phyloP scores from a whole-genome alignment of 2,329 filamentous ascomycete species.

The Curvularia lunata region DNA sequence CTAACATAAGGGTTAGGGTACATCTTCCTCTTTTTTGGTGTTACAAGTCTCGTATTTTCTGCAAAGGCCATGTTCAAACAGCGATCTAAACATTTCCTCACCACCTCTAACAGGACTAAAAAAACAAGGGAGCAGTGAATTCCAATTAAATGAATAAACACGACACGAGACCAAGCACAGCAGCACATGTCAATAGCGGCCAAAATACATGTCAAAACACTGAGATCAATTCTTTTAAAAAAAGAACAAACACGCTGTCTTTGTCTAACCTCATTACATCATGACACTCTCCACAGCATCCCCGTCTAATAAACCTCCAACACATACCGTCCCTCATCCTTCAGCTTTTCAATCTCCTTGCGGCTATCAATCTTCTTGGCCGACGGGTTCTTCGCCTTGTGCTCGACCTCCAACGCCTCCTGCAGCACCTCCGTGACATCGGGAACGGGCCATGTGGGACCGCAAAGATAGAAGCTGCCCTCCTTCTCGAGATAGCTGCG shows the following conservation, averaged over 20 bases:
- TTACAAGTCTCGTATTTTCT: too few species aligned
- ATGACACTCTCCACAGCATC: background rate
- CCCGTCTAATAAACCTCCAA: slow-evolving; percentile 85
- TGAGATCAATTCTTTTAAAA: background rate
- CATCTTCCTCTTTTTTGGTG: too few species aligned
- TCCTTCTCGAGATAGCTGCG: slow-evolving; percentile 86
- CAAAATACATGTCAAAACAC: background rate
- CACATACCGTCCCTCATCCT: slow-evolving; percentile 93
- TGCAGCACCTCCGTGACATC: slow-evolving; percentile 93
- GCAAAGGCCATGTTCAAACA: too few species aligned
- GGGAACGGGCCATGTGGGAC: slow-evolving; percentile 97
- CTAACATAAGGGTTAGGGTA: too few species aligned
- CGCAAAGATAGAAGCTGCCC: slow-evolving; percentile 95
- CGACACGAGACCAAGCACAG: too few species aligned
- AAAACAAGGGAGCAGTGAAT: too few species aligned
- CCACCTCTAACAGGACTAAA: too few species aligned
- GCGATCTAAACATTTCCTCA: too few species aligned
- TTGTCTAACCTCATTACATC: background rate
- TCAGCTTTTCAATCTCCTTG: slow-evolving; percentile 95
- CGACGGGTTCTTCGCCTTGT: slow-evolving; percentile 59
- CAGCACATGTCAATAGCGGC: too few species aligned
- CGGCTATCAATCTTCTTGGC: slow-evolving; percentile 79
- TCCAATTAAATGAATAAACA: too few species aligned
- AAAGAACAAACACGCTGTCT: background rate
- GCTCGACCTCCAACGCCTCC: slow-evolving; percentile 85